phyloP scores from a whole-genome alignment of 495 filamentous ascomycete genomes.

The Amniculicola lignicola region DNA sequence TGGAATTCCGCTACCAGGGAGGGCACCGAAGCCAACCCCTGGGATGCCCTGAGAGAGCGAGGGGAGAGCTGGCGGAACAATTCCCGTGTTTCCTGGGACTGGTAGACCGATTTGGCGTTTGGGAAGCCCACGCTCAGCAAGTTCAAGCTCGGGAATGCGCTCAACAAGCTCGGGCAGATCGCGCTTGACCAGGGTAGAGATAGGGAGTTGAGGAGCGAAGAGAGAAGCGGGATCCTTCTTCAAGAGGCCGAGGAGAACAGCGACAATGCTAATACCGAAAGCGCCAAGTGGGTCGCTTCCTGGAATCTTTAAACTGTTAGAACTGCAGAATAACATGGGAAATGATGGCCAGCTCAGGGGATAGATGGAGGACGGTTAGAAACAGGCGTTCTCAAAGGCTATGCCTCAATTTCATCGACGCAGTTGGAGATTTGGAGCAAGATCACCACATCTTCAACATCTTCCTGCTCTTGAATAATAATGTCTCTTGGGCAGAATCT shows the following conservation, averaged over 20 bases:
- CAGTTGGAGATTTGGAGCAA: no score
- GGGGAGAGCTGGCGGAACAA: background rate
- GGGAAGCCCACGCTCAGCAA: background rate
- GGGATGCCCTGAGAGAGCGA: constrained; percentile 4
- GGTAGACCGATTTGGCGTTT: background rate
- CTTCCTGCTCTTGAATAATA: no score
- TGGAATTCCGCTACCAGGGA: constrained; percentile 7
- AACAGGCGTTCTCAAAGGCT: no score
- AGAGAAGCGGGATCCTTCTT: constrained; percentile 25
- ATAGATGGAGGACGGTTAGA: no score
- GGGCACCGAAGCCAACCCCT: constrained; percentile 11
- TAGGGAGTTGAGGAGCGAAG: constrained; percentile 17
- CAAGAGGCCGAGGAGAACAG: constrained; percentile 20
- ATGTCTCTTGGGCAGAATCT: no score
- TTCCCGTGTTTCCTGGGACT: background rate
- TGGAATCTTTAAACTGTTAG: no score
- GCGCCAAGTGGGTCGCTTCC: constrained; percentile 6
- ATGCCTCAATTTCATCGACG: no score
- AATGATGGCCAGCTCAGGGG: no score
- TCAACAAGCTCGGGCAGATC: constrained; percentile 12
- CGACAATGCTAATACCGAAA: constrained; percentile 16
- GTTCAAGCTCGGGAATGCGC: constrained; percentile 2
- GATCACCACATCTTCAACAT: no score
- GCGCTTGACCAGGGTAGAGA: constrained; percentile 13
- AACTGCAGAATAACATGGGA: no score